Percentiles rank a stretch among this genome's conserved stretches.
Evolutionary conservation across 495 filamentous ascomycete genomes (phyloP).

Genomic region (Talaromyces adpressus): DNA sequence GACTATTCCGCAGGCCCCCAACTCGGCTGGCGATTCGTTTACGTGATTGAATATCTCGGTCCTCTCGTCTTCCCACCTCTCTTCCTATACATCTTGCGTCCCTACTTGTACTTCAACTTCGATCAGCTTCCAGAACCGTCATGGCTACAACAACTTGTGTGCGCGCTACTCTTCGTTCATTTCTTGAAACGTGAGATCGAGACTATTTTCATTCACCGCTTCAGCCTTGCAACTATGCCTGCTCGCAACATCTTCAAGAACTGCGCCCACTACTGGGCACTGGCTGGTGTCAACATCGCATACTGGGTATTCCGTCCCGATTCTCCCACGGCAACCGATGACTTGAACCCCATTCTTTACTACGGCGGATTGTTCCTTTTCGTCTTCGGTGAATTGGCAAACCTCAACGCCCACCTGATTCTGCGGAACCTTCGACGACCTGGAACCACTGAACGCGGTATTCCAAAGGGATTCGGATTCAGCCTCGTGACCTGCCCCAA

Average conservation of each 20-base stretch:
- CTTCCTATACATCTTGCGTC: conserved; percentile 60
- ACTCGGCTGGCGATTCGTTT: conserved; percentile 90
- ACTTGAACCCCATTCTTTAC: conserved; percentile 40
- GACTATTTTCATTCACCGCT: conserved; percentile 90
- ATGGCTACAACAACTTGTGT: conserved; percentile 60
- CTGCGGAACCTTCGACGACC: conserved; percentile 66
- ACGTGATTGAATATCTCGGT: conserved; percentile 88
- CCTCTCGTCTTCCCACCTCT: conserved; percentile 86
- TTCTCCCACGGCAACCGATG: conserved; percentile 44
- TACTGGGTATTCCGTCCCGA: conserved; percentile 77
- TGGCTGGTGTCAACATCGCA: conserved; percentile 75
- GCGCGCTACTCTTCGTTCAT: conserved; percentile 66
- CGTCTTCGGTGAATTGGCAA: conserved; percentile 67
- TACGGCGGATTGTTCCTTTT: conserved; percentile 64
- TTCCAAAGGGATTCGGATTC: conserved; percentile 85
- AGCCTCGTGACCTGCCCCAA: conserved; percentile 87
- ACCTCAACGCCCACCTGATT: conserved; percentile 69
- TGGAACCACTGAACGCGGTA: conserved; percentile 80
- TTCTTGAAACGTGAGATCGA: conserved; percentile 95
- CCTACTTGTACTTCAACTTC: conserved; percentile 61
- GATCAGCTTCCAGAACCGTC: conserved; percentile 49
- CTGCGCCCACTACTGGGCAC: conserved; percentile 80
- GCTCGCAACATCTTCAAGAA: conserved; percentile 84
- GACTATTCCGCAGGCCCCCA: conserved; percentile 60
- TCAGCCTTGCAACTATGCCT: conserved; percentile 91